Evolutionary conservation across 345 rosid species (phyloP).

Genomic region (Cochlearia excelsa): DNA sequence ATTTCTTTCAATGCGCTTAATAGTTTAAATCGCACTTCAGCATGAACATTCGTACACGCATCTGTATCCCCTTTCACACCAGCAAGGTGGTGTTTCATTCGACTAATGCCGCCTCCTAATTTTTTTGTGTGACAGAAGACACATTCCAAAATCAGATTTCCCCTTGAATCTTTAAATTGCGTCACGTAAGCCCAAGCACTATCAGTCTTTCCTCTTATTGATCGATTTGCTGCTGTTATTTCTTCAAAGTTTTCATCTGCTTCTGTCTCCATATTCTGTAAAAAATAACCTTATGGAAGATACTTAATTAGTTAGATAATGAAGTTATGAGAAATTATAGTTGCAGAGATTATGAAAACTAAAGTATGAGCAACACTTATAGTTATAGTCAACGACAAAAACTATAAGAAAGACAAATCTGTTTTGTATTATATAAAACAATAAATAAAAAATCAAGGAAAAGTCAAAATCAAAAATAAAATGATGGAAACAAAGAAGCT

Average conservation of each 20-base stretch:
- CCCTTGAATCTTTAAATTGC: neutral
- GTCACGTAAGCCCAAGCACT: neutral
- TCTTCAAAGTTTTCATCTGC: neutral
- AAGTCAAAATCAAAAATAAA: no score
- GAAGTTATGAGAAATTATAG: no score
- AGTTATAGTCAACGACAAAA: no score
- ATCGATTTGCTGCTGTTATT: constrained; percentile 1
- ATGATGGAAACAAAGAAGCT: no score
- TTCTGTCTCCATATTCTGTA: no score
- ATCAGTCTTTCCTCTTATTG: neutral
- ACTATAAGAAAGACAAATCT: no score
- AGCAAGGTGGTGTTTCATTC: constrained; percentile 13
- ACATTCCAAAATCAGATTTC: neutral
- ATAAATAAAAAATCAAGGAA: no score
- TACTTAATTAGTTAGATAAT: no score
- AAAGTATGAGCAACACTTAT: no score
- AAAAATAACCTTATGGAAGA: no score
- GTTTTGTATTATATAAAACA: no score
- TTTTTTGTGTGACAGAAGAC: constrained; percentile 3
- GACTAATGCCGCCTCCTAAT: neutral
- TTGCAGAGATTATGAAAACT: no score
- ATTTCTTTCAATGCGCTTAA: neutral
- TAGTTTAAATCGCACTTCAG: neutral
- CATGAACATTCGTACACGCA: neutral
- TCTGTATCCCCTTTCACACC: neutral